A percentile compares a stretch with the other conserved stretches of the same genome.
Evolutionary conservation across 768 basidiomycete species (phyloP).

Genomic region (Xerocomus spinulosus): DNA sequence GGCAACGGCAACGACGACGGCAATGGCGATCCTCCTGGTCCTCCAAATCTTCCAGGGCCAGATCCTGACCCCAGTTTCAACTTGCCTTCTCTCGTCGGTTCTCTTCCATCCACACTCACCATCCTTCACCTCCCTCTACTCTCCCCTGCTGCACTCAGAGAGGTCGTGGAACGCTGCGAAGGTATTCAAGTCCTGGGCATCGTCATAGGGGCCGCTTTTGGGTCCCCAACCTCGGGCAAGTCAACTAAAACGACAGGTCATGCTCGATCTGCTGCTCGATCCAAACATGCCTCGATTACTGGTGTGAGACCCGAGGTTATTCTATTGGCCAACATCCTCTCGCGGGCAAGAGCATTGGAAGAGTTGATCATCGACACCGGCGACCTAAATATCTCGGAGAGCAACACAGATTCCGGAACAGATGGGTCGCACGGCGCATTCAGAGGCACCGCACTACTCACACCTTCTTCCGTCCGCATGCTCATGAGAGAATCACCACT

Average conservation of each 20-base stretch:
- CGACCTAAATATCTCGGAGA: neutral
- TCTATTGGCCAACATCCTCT: slow-evolving; percentile 10
- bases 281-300: neutral
- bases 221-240: neutral
- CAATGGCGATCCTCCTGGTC: neutral
- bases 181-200: slow-evolving; percentile 15
- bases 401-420: neutral
- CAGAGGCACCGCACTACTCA: slow-evolving; percentile 31
- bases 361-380: slow-evolving; percentile 19
- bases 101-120: slow-evolving; percentile 34
- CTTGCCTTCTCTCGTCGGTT: slow-evolving; percentile 27
- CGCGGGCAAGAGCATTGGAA: slow-evolving; percentile 10
- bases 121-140: slow-evolving; percentile 21
- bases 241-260: neutral
- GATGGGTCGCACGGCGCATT: neutral
- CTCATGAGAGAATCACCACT: slow-evolving; percentile 38
- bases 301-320: slow-evolving; percentile 10
- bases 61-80: slow-evolving; percentile 16
- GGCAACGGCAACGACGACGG: slow-evolving; percentile 2
- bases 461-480: slow-evolving; percentile 36
- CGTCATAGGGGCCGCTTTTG: slow-evolving; percentile 12
- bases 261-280: too few relatives aligned
- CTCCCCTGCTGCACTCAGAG: slow-evolving; percentile 17
- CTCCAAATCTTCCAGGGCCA: slow-evolving; percentile 1
- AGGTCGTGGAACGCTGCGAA: slow-evolving; percentile 20